Evolutionary conservation across 2,329 filamentous ascomycete species (phyloP), one percentile per base, ranked within the genome.

Genomic region (Ophiostoma populinum): DNA sequence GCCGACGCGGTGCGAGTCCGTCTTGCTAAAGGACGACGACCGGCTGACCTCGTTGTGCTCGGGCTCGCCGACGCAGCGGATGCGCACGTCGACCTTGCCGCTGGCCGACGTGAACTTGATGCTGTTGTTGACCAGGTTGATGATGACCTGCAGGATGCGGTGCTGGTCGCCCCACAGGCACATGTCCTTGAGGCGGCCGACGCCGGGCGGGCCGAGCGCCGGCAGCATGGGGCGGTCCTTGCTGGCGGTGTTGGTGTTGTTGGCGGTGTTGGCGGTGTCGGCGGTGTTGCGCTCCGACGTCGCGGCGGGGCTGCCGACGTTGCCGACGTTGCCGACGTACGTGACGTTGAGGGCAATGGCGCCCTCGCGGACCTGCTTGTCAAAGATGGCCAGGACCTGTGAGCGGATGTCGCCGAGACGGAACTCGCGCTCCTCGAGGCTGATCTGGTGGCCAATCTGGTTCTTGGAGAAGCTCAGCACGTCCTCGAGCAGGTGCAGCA

Each of bases 391-490:
- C 13, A 80, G 54, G 10, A 92, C 65, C 52, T 94, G 86, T 0
- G 80, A 76, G 42, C 75, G 75, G 42, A 93, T 73, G 43, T 94
- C 85, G n/a, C 75, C 74, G 19, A 94, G 51, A 7, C 77, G 65
- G 47, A 94, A 94, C 46, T 92, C 85, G 41, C 72, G 80, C 51
- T 92, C 78, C 46, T 93, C 83, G 1, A 93, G 61, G 26, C 63
- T 76, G 28, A 93, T 60, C 42, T 86, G 75, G 46, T 92, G 80
- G 3, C 83, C 85, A 34, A 92, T 85, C 53, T 93, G 83, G 48
- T 94, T 93, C 55, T 92, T 93, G 50, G 81, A 90, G 55, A 94
- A 94, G 24, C 81, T 92, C 25, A 94, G 58, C 4, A 94, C 63
- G 57, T 94, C 86, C 26, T 90, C 90, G 7, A 94, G 62, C 2